These are phyloP conservation scores for Fusarium sp. DNA, from an alignment of 2,329 filamentous ascomycete genomes.

Conservation along the genomic window DNA sequence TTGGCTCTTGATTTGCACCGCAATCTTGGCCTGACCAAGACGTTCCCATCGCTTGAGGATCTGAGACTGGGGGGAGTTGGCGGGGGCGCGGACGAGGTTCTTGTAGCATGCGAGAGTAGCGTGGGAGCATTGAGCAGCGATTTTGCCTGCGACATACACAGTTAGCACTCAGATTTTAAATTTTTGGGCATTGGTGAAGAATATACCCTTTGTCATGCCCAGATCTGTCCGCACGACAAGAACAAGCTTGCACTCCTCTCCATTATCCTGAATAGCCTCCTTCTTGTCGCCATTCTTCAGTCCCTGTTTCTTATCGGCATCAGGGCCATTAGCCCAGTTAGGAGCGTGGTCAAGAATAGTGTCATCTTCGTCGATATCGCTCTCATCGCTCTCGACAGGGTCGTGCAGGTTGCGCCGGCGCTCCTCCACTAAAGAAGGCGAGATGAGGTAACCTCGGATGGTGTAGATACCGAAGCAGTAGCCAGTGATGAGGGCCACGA, in stretches of 20 bases:
- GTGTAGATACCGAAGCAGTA: constrained; percentile 86
- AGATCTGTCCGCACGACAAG: constrained; percentile 93
- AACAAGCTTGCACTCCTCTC: constrained; percentile 94
- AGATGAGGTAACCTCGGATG: constrained; percentile 70
- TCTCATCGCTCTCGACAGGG: constrained; percentile 76
- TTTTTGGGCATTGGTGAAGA: accelerated
- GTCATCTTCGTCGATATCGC: constrained; percentile 73
- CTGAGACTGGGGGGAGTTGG: constrained; percentile 66
- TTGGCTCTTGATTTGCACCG: constrained; percentile 87
- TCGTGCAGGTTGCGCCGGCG: constrained; percentile 68
- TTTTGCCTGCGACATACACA: constrained; percentile 78
- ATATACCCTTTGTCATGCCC: constrained; percentile 94
- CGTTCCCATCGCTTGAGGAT: constrained; percentile 88
- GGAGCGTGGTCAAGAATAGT: constrained; percentile 73
- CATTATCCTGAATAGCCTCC: constrained; percentile 55
- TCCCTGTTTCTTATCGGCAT: constrained; percentile 71
- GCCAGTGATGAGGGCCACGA: constrained; percentile 80
- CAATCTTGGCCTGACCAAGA: constrained; percentile 91
- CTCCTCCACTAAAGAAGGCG: constrained; percentile 69
- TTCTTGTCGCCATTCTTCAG: constrained; percentile 59
- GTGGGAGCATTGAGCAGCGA: constrained; percentile 93
- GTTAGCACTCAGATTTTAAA: not conserved
- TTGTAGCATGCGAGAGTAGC: constrained; percentile 99
- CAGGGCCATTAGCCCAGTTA: constrained; percentile 74
- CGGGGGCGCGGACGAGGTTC: constrained; percentile 71